Percentiles rank a stretch among this genome's conserved stretches.
These are phyloP conservation scores for Teunomyces lycoperdinae DNA, from an alignment of 805 yeast species.

Conservation along the genomic window DNA sequence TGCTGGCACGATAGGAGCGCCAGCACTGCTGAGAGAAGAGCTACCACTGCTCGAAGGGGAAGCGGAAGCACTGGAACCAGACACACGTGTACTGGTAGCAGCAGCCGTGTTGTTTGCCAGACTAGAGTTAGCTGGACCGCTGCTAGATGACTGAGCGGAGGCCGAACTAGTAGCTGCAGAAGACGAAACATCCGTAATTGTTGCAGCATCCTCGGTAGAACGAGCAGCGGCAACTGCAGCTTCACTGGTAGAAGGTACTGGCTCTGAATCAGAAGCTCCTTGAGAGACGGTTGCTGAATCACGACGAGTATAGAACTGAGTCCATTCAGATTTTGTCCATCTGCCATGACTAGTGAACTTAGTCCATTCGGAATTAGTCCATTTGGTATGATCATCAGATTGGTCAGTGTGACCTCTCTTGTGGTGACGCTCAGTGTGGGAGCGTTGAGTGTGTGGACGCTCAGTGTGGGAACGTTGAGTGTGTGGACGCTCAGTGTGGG, in stretches of 20 bases:
- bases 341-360: neutral
- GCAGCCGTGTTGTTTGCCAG: neutral
- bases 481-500: too few relatives aligned
- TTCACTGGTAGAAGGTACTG: neutral
- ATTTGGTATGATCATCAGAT: neutral
- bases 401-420: neutral
- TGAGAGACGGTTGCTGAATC: neutral
- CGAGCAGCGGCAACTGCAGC: constrained; percentile 3
- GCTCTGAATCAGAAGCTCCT: neutral
- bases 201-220: neutral
- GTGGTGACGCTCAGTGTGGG: too few relatives aligned
- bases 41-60: neutral
- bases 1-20: neutral
- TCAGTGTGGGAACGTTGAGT: too few relatives aligned
- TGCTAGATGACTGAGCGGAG: neutral
- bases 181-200: neutral
- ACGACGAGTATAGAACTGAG: neutral
- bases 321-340: neutral
- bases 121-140: neutral
- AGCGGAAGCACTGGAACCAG: neutral
- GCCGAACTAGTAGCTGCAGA: neutral
- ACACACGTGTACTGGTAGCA: neutral
- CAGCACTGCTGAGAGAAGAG: neutral
- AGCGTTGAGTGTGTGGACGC: too few relatives aligned
- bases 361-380: constrained; percentile 2